Conservation (phyloP, 2,329 filamentous ascomycete species). For the Drechslerella dactyloides region DNA sequence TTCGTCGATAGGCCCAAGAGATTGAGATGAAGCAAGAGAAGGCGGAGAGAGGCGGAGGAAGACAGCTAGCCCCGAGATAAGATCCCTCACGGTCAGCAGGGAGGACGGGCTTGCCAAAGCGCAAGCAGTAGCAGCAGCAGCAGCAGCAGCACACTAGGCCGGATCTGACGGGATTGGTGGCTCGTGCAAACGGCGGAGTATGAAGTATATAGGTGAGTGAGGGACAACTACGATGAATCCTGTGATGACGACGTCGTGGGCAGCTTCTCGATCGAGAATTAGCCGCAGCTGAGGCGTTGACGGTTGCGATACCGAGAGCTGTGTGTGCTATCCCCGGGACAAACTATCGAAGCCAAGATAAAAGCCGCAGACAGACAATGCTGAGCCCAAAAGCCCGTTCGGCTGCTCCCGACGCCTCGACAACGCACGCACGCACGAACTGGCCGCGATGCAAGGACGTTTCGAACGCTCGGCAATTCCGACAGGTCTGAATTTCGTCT, state of each 20-base stretch:
- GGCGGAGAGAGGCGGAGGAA: not conserved
- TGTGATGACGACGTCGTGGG: too few species aligned
- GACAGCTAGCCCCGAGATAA: not conserved
- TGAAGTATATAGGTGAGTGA: not conserved
- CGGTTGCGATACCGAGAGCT: constrained; percentile 11
- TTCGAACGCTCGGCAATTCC: not conserved
- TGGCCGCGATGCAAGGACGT: not conserved
- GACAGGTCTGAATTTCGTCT: not conserved
- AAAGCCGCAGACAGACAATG: not conserved
- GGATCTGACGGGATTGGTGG: not conserved
- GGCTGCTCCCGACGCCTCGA: constrained; percentile 1
- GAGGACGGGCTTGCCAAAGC: constrained; percentile 1
- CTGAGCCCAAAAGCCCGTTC: not conserved
- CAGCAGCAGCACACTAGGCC: not conserved
- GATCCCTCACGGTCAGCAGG: not conserved
- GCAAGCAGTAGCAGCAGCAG: not conserved
- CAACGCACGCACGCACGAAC: not conserved
- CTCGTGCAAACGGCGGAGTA: not conserved
- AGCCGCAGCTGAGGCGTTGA: constrained; percentile 45
- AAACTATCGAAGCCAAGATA: constrained; percentile 1
- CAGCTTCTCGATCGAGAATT: constrained; percentile 10
- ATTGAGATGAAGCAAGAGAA: constrained; percentile 2
- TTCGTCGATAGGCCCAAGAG: constrained; percentile 26
- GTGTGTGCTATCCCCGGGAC: not conserved
- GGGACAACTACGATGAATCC: too few species aligned